Evolutionary conservation across 495 filamentous ascomycete genomes (phyloP).

Genomic region (Mycothermus thermophilus): DNA sequence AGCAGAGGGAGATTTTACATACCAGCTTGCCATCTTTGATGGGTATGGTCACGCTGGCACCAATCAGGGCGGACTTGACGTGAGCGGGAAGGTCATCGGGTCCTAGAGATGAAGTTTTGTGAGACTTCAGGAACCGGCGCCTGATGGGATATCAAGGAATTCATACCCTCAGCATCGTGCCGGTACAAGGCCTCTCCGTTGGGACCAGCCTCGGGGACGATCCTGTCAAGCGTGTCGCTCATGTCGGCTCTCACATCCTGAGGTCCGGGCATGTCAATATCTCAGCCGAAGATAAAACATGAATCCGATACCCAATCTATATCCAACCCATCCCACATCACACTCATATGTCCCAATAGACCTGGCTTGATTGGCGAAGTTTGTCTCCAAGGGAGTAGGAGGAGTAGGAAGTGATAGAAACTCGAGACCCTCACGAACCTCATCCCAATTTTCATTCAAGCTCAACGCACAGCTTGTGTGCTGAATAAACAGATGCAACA

Average conservation of each 20-base stretch:
- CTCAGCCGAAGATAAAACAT: too few species aligned
- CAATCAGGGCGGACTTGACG: conserved; percentile 80
- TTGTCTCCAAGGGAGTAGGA: too few species aligned
- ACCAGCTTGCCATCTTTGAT: conserved; percentile 71
- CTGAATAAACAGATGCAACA: conserved; percentile 81
- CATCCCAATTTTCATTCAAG: conserved; percentile 81
- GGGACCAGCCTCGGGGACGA: conserved; percentile 59
- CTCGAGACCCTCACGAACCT: too few species aligned
- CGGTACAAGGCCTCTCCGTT: conserved; percentile 63
- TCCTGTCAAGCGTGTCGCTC: conserved; percentile 82
- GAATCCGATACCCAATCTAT: too few species aligned
- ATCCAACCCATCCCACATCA: not conserved
- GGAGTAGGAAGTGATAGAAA: too few species aligned
- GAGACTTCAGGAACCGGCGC: conserved; percentile 5
- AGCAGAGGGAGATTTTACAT: conserved; percentile 17
- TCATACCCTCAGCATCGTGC: conserved; percentile 74
- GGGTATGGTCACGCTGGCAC: conserved; percentile 76
- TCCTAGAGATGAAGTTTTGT: conserved; percentile 8
- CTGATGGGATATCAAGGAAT: conserved; percentile 35
- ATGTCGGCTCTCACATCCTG: conserved; percentile 56
- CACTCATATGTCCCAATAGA: not conserved
- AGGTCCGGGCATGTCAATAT: too few species aligned
- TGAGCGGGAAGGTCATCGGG: conserved; percentile 45
- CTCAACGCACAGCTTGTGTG: conserved; percentile 78
- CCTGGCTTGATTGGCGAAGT: too few species aligned